Evolutionary conservation across 805 yeast genomes (phyloP).

Genomic region (Wickerhamomyces kurtzmanii): DNA sequence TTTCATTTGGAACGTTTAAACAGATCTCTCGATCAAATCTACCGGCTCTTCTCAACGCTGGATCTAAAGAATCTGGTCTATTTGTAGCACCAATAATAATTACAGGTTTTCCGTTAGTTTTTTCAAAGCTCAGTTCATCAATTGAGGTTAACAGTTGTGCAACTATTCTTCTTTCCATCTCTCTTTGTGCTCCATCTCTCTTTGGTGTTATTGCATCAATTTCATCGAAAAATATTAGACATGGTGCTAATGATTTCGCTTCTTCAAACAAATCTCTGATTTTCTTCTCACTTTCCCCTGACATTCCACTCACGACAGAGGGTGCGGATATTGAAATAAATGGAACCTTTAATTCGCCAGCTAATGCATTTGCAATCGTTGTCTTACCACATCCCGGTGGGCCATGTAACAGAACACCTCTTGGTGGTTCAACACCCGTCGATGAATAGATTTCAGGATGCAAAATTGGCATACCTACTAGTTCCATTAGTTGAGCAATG

Average conservation of each 20-base stretch:
- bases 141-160: conserved; percentile 91
- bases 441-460: conserved; percentile 87
- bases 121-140: conserved; percentile 84
- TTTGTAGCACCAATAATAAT: conserved; percentile 95
- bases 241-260: conserved; percentile 84
- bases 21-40: conserved; percentile 93
- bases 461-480: conserved; percentile 82
- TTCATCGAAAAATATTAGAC: conserved; percentile 88
- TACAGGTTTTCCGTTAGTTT: conserved; percentile 88
- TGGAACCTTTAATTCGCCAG: conserved; percentile 91
- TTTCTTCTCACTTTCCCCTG: conserved; percentile 97
- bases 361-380: conserved; percentile 89
- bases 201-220: conserved; percentile 98
- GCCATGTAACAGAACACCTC: conserved; percentile 91
- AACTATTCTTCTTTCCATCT: conserved; percentile 95
- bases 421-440: conserved; percentile 91
- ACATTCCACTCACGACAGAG: conserved; percentile 95
- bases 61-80: conserved; percentile 90
- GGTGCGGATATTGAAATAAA: conserved; percentile 91
- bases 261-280: conserved; percentile 89
- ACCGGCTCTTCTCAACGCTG: conserved; percentile 94
- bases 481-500: conserved; percentile 80
- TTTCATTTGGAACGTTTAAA: conserved; percentile 88
- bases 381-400: conserved; percentile 99
- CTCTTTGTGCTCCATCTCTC: conserved; percentile 95